Evolutionary conservation across 805 yeast species (phyloP), one percentile per base, ranked within the genome.

Genomic region (Candida orba): DNA sequence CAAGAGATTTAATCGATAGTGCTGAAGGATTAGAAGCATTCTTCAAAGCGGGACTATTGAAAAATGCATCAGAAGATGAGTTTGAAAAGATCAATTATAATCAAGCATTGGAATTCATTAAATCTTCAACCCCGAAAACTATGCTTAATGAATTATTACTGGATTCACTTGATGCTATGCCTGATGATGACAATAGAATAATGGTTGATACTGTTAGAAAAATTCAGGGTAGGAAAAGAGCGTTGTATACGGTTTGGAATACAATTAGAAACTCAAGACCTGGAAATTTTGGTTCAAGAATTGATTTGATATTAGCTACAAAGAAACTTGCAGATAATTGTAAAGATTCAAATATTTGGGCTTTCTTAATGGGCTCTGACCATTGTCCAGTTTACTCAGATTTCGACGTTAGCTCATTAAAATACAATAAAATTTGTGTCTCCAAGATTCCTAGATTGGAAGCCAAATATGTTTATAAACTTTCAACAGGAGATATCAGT

Each of bases 181-280:
- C 22, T 55, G 58, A 40, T 37, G 67, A 54, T 50, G 69, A 49
- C 17, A 60, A 63, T 4, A 76, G 75, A 35, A 63, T 75, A 9
- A 56, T 84, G 29, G 59, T 71, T 43, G 95, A 85, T 57, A 66
- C 81, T 0, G 73, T 81, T 0, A 68, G 97, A 36, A 57, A 62
- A 25, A 44, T 58, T 2, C 81, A 81, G 48, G 80, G 83, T 1
- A 63, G 82, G 18, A 67, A 79, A 39, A 58, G 74, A 54, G 79
- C 76, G 20, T 69, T 89, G 76, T 93, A 84, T 58, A 89, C 97
- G 0, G 93, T 90, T 38, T 91, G 99, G 99, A 90, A 89, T 61
- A 84, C 89, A 2, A 63, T 80, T 52, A 75, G 76, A 41, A 84
- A 84, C 52, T 74, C 84, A 18, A 65, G 99, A 27, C 89, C 93